Conservation (phyloP, 2,329 filamentous ascomycete genomes). For the Aspergillus fischeri region DNA sequence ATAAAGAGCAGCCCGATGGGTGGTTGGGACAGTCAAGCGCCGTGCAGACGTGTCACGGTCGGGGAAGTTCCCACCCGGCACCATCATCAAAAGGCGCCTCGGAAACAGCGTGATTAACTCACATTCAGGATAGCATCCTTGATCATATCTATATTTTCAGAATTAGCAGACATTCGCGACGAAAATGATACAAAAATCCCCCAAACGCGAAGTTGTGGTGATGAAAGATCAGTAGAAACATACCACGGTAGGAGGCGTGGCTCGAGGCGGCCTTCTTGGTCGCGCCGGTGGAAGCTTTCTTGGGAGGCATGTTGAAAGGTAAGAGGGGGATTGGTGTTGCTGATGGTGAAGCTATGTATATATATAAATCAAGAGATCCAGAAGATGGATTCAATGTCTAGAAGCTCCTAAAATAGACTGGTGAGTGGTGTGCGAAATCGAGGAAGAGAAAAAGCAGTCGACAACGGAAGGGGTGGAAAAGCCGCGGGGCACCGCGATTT, state of each 20-base stretch:
- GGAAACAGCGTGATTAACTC: constrained; percentile 54
- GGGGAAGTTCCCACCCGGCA: constrained; percentile 30
- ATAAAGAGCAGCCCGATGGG: constrained; percentile 18
- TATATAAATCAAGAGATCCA: constrained; percentile 7
- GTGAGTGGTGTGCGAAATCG: constrained; percentile 16
- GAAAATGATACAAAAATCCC: constrained; percentile 34
- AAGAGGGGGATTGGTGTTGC: constrained; percentile 7
- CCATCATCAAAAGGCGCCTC: constrained; percentile 36
- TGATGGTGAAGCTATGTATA: constrained; percentile 7
- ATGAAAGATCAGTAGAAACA: constrained; percentile 43
- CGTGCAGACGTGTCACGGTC: constrained; percentile 34
- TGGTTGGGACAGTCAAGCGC: constrained; percentile 20
- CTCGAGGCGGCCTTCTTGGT: constrained; percentile 56
- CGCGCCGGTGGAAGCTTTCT: constrained; percentile 54
- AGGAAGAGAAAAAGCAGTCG: constrained; percentile 29
- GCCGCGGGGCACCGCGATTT: constrained; percentile 40
- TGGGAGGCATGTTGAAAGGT: constrained; percentile 57
- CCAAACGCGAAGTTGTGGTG: constrained; percentile 44
- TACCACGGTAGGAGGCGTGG: constrained; percentile 66
- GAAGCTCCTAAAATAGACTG: constrained; percentile 13
- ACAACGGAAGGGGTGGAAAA: constrained; percentile 35
- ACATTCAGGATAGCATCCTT: constrained; percentile 68
- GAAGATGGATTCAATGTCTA: constrained; percentile 5
- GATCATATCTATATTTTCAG: constrained; percentile 60
- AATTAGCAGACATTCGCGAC: constrained; percentile 56